Base-by-base conservation (phyloP, 345 rosid genomes). In the Camelina sativa region DNA sequence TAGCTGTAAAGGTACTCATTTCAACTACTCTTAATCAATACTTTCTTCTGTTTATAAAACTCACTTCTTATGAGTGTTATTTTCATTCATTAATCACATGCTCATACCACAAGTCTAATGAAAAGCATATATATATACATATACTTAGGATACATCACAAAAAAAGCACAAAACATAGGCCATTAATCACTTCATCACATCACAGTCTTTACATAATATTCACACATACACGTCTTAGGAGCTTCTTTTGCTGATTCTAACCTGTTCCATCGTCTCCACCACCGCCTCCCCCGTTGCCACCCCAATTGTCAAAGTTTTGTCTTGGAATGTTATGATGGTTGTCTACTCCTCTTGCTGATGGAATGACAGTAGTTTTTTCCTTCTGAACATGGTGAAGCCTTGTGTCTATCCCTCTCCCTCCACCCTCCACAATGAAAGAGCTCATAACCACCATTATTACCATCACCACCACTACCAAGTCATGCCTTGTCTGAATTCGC, bases 261-360 rank as follows among this genome's bases (percentile, higher is more conserved):
- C 76, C 80, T 40, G 67, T 50, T 57, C 80, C 80, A 0, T 65
- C 65, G 50, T 63, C 71, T 0, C 57, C 80, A 40, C 80, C 80
- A 53, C 63, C 40, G n/a, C 71, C 62, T 47, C 76, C 76, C 58
- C 72, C 80, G 1, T 71, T 71, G 13, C 62, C 56, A 35, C 67
- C 72, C 76, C 76, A 57, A 15, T 82, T 79, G 30, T 76, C 81
- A 65, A 58, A 84, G 67, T 74, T 85, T 62, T 80, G 85, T 76
- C 86, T 67, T 37, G 90, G 90, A 44, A 84, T 80, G 72, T 68
- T 76, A 53, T 86, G 86, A 73, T 84, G 86, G 48, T 84, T 84
- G 40, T 80, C 80, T 58, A 77, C 76, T 55, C 68, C 77, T 62
- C 69, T 80, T 41, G 70, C 76, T 68, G 41, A 41, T 15, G 82